These are phyloP conservation scores for Tetrahymena elliotti DNA, from an alignment of 73 alveolate species.

Conservation along the genomic window DNA sequence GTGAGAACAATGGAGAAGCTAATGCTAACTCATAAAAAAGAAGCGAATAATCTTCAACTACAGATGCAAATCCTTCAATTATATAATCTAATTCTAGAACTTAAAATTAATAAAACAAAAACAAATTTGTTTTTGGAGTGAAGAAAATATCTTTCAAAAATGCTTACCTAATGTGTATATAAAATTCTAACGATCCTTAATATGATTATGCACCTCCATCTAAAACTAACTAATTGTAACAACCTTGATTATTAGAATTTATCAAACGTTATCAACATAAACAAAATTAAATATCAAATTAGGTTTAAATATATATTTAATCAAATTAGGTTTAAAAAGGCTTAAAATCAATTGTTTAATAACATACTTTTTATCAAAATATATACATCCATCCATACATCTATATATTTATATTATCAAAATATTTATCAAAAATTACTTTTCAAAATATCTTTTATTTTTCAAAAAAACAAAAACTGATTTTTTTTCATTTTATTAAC, in stretches of 20 bases:
- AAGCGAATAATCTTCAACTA: background rate
- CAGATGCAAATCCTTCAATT: background rate
- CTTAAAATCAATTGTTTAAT: too few species aligned
- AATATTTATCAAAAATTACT: too few species aligned
- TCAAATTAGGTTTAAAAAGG: too few species aligned
- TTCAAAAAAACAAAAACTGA: too few species aligned
- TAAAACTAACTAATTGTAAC: background rate
- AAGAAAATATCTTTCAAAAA: background rate
- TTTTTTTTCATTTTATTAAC: too few species aligned
- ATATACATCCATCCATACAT: too few species aligned
- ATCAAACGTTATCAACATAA: too few species aligned
- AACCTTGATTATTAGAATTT: background rate
- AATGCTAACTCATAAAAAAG: background rate
- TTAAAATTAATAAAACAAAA: background rate
- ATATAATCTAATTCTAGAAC: background rate
- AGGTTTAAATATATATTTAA: too few species aligned
- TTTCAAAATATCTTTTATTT: too few species aligned
- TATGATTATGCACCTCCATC: background rate
- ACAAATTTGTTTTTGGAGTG: background rate
- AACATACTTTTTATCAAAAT: too few species aligned
- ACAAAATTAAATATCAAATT: too few species aligned
- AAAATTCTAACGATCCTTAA: background rate
- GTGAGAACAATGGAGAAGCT: background rate
- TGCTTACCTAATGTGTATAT: background rate
- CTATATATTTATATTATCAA: too few species aligned